A percentile compares a stretch with the other conserved stretches of the same genome.
Evolutionary conservation across 1,139 yeast genomes (phyloP).

Genomic region (Debaryomyces udenii): DNA sequence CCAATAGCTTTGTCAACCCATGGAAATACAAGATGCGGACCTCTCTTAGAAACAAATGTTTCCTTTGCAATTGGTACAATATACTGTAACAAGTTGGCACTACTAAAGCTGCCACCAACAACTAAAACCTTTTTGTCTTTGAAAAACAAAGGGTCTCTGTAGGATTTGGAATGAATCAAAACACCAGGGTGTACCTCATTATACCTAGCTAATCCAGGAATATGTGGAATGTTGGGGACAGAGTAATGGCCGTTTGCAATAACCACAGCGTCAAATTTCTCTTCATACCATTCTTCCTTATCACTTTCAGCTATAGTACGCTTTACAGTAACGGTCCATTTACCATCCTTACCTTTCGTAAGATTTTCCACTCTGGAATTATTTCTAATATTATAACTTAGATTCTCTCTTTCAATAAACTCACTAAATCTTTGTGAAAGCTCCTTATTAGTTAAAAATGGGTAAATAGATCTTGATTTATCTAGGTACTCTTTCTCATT

Average conservation of each 20-base stretch:
- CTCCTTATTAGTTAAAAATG: slow-evolving; percentile 45
- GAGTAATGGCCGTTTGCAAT: slow-evolving; percentile 60
- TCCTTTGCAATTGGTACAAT: slow-evolving; percentile 43
- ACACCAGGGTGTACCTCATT: slow-evolving; percentile 44
- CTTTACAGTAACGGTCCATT: slow-evolving; percentile 49
- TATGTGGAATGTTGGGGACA: slow-evolving; percentile 50
- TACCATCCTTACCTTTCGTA: slow-evolving; percentile 28
- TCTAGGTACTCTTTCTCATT: slow-evolving; percentile 31
- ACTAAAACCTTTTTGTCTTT: slow-evolving; percentile 45
- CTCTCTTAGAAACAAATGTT: slow-evolving; percentile 41
- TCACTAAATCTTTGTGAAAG: slow-evolving; percentile 32
- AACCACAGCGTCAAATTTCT: slow-evolving; percentile 52
- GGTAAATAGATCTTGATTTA: slow-evolving; percentile 31
- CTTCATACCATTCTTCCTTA: slow-evolving; percentile 41
- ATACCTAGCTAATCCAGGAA: slow-evolving; percentile 58
- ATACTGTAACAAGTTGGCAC: slow-evolving; percentile 56
- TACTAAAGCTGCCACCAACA: slow-evolving; percentile 55
- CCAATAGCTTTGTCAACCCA: slow-evolving; percentile 41
- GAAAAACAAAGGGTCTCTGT: slow-evolving; percentile 52
- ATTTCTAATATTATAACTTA: slow-evolving; percentile 37
- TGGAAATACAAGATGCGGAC: slow-evolving; percentile 30
- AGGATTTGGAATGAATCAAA: slow-evolving; percentile 62
- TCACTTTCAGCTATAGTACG: slow-evolving; percentile 15
- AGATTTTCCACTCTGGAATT: slow-evolving; percentile 44
- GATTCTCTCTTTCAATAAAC: slow-evolving; percentile 31